Percentiles rank a stretch among this genome's conserved stretches.
Conservation (phyloP, 768 basidiomycete species). For the Crucibulum laeve region DNA sequence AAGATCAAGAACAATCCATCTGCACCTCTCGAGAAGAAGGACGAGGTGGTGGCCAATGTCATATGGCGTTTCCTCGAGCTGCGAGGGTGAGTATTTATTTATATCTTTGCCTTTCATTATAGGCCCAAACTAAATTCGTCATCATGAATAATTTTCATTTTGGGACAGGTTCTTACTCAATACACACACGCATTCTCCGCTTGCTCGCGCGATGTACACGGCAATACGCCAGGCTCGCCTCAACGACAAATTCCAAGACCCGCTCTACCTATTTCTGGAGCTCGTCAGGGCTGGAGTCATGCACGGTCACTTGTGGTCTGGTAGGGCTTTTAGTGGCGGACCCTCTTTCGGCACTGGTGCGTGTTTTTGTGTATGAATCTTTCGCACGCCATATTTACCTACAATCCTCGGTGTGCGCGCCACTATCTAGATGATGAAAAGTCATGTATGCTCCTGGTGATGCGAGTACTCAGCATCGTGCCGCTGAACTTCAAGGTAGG, state of each 20-base stretch:
- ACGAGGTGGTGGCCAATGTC: slow-evolving; percentile 96
- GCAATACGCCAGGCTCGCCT: slow-evolving; percentile 75
- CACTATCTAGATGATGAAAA: slow-evolving; percentile 78
- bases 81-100: slow-evolving; percentile 66
- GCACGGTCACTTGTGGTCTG: slow-evolving; percentile 90
- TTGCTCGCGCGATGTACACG: slow-evolving; percentile 88
- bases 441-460: slow-evolving; percentile 90
- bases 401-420: too few species aligned
- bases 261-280: slow-evolving; percentile 92
- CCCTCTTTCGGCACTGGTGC: slow-evolving; percentile 90
- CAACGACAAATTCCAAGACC: slow-evolving; percentile 99
- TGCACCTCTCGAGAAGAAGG: slow-evolving; percentile 86
- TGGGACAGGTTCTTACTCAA: slow-evolving; percentile 76
- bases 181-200: slow-evolving; percentile 81
- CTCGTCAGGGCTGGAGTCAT: slow-evolving; percentile 94
- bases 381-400: too few species aligned
- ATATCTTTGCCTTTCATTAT: slow-evolving; percentile 1
- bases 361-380: slow-evolving; percentile 20
- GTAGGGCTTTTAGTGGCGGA: slow-evolving; percentile 86
- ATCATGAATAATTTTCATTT: slow-evolving; percentile 6
- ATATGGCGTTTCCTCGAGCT: slow-evolving; percentile 98
- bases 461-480: slow-evolving; percentile 94
- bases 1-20: slow-evolving; percentile 53
- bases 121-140: neutral
- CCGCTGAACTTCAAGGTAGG: slow-evolving; percentile 90